phyloP scores from a whole-genome alignment of 2,329 filamentous ascomycete species.

The Helotiales sp. region DNA sequence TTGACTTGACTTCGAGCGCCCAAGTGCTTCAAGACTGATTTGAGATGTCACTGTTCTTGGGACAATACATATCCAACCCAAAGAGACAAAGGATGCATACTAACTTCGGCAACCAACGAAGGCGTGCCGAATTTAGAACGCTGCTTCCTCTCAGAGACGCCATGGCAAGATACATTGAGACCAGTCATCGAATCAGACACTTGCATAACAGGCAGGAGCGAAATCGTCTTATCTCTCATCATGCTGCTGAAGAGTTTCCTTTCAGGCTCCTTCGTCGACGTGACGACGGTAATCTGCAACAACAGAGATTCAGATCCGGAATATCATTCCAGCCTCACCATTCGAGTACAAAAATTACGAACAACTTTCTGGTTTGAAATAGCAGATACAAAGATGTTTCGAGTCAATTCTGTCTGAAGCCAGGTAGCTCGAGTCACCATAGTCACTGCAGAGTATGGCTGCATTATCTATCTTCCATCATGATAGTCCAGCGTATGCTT shows the following conservation, averaged over 20 bases:
- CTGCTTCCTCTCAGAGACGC: slow-evolving; percentile 34
- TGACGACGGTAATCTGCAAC: slow-evolving; percentile 24
- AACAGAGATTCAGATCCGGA: slow-evolving; percentile 8
- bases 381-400: slow-evolving; percentile 17
- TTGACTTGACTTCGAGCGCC: slow-evolving; percentile 43
- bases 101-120: slow-evolving; percentile 32
- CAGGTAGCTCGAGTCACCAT: slow-evolving; percentile 30
- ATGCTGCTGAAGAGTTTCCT: slow-evolving; percentile 35
- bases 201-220: slow-evolving; percentile 33
- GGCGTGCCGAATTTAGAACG: slow-evolving; percentile 31
- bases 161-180: slow-evolving; percentile 33
- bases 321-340: neutral
- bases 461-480: slow-evolving; percentile 40
- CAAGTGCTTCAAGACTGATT: slow-evolving; percentile 42
- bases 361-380: slow-evolving; percentile 30
- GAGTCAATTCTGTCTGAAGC: slow-evolving; percentile 8
- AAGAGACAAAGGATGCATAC: neutral
- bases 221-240: slow-evolving; percentile 33
- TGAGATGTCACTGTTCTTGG: slow-evolving; percentile 46
- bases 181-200: slow-evolving; percentile 31
- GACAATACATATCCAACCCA: slow-evolving; percentile 42
- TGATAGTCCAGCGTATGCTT: slow-evolving; percentile 34
- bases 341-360: slow-evolving; percentile 23
- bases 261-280: slow-evolving; percentile 42
- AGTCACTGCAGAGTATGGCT: slow-evolving; percentile 33